phyloP scores from a whole-genome alignment of 306 rosid species.

The Quercus variabilis region DNA sequence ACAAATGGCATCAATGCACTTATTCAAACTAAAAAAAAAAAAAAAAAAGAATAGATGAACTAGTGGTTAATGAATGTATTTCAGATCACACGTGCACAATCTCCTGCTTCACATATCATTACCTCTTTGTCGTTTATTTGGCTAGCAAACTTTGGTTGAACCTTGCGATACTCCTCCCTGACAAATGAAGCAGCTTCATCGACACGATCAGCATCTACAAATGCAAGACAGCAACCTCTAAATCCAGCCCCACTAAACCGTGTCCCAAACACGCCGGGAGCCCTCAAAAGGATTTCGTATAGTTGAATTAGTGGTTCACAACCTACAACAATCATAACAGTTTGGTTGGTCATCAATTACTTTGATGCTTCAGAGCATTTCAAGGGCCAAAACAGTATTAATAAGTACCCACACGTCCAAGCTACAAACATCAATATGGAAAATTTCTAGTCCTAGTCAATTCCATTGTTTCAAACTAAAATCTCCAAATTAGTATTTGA shows the following conservation, averaged over 20 bases:
- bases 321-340: slow-evolving; percentile 41
- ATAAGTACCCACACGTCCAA: background rate
- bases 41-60: background rate
- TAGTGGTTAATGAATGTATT: background rate
- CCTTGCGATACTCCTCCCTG: slow-evolving; percentile 51
- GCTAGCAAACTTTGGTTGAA: slow-evolving; percentile 63
- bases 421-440: background rate
- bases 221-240: slow-evolving; percentile 87
- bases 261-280: slow-evolving; percentile 87
- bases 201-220: slow-evolving; percentile 66
- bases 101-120: slow-evolving; percentile 69
- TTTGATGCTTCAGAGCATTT: slow-evolving; percentile 1
- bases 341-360: slow-evolving; percentile 9
- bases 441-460: background rate
- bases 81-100: slow-evolving; percentile 64
- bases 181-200: slow-evolving; percentile 75
- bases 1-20: too few species aligned
- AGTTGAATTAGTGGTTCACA: slow-evolving; percentile 75
- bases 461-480: background rate
- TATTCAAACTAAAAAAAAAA: too few species aligned
- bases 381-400: background rate
- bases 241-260: slow-evolving; percentile 98
- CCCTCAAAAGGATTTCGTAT: slow-evolving; percentile 66
- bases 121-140: slow-evolving; percentile 40
- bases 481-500: background rate